phyloP scores from a whole-genome alignment of 2,329 filamentous ascomycete species.

The Dichotomopilus funicola region DNA sequence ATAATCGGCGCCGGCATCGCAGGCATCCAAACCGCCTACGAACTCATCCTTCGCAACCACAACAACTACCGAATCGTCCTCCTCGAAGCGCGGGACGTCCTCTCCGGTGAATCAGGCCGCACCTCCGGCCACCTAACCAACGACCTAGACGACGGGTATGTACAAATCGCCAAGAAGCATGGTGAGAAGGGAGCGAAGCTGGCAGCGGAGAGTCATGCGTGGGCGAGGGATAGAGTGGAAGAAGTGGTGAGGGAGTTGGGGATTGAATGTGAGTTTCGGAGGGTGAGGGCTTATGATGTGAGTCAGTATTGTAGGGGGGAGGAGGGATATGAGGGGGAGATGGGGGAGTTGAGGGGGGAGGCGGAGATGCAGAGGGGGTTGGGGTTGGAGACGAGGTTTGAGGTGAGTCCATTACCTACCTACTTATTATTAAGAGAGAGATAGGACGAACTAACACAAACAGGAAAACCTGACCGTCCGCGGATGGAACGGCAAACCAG shows the following conservation, averaged over 20 bases:
- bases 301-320: constrained; percentile 41
- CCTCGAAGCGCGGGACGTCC: constrained; percentile 47
- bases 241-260: constrained; percentile 42
- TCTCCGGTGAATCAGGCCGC: constrained; percentile 47
- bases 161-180: constrained; percentile 45
- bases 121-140: constrained; percentile 50
- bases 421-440: not conserved
- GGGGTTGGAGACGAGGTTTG: constrained; percentile 37
- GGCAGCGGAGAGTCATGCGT: constrained; percentile 48
- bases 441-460: not conserved
- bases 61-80: constrained; percentile 38
- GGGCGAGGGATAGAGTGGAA: constrained; percentile 46
- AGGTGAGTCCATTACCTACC: constrained; percentile 15
- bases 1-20: constrained; percentile 48
- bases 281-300: constrained; percentile 42
- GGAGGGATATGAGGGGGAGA: constrained; percentile 38
- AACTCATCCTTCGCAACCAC: constrained; percentile 43
- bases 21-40: constrained; percentile 46
- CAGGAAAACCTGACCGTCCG: constrained; percentile 38
- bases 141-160: constrained; percentile 48
- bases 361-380: constrained; percentile 37
- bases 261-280: constrained; percentile 51
- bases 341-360: constrained; percentile 40
- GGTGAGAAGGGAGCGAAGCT: constrained; percentile 41
- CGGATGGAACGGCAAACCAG: constrained; percentile 45